phyloP scores from a whole-genome alignment of 805 yeast genomes.

The Candida adriatica region DNA sequence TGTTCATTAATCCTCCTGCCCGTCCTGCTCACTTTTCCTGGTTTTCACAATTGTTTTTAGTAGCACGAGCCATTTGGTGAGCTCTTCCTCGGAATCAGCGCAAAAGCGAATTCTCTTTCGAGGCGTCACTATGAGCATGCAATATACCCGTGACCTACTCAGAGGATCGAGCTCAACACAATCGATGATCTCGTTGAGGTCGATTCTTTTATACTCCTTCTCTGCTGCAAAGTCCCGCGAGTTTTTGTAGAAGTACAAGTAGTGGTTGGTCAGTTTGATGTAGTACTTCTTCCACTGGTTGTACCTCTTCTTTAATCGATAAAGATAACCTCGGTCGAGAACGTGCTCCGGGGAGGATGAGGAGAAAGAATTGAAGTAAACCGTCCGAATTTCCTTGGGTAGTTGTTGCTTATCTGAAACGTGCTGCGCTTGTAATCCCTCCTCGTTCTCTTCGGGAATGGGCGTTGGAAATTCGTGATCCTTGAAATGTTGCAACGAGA shows the following conservation, averaged over 20 bases:
- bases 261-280: conserved; percentile 35
- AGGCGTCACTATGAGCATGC: conserved; percentile 42
- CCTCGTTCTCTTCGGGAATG: conserved; percentile 6
- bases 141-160: conserved; percentile 35
- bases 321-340: conserved; percentile 35
- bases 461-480: conserved; percentile 4
- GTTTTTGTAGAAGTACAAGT: conserved; percentile 35
- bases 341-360: conserved; percentile 26
- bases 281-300: conserved; percentile 43
- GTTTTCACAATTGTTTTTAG: conserved; percentile 29
- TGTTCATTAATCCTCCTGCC: background rate
- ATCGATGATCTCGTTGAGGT: conserved; percentile 33
- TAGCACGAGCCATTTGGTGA: conserved; percentile 42
- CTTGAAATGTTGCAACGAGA: conserved; percentile 5
- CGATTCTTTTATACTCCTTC: conserved; percentile 26
- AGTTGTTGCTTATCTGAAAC: background rate
- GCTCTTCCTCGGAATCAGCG: conserved; percentile 37
- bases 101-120: conserved; percentile 38
- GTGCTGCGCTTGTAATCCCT: no score
- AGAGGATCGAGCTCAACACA: conserved; percentile 45
- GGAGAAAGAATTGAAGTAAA: conserved; percentile 19
- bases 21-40: conserved; percentile 12
- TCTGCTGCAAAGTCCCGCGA: conserved; percentile 14
- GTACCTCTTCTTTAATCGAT: conserved; percentile 34
- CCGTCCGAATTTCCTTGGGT: conserved; percentile 1